Conservation (phyloP, 805 yeast genomes). For the Candida tammaniensis region DNA sequence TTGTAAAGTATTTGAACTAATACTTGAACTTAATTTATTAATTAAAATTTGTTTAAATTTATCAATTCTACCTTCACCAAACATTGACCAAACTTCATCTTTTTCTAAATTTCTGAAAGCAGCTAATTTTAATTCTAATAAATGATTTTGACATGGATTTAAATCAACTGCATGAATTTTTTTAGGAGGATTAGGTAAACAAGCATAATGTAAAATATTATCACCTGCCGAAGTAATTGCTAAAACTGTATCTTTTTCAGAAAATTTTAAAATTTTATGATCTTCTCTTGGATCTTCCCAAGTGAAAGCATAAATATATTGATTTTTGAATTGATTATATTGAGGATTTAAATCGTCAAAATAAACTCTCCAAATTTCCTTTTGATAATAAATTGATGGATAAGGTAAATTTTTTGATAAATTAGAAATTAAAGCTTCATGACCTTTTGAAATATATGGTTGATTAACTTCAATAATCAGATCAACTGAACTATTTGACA, state of each 20-base stretch:
- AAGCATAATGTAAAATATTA: conserved; percentile 71
- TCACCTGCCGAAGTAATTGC: conserved; percentile 90
- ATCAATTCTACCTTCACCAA: conserved; percentile 69
- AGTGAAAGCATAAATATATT: conserved; percentile 82
- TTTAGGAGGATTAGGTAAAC: conserved; percentile 68
- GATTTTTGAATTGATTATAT: conserved; percentile 70
- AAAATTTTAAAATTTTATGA: conserved; percentile 58
- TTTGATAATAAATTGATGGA: conserved; percentile 79
- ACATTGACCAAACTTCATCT: conserved; percentile 68
- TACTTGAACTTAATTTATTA: conserved; percentile 58
- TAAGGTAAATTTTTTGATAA: conserved; percentile 65
- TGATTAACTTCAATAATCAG: conserved; percentile 13
- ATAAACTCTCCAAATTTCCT: conserved; percentile 74
- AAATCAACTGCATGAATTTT: conserved; percentile 82
- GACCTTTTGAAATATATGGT: conserved; percentile 55
- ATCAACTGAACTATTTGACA: background rate
- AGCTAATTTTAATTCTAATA: conserved; percentile 76
- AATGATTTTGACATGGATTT: conserved; percentile 80
- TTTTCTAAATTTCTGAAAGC: conserved; percentile 55
- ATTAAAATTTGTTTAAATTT: conserved; percentile 45
- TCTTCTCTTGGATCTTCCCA: conserved; percentile 92
- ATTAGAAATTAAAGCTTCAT: conserved; percentile 70
- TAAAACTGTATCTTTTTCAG: conserved; percentile 65
- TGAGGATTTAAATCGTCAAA: conserved; percentile 69
- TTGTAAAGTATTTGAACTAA: conserved; percentile 79